phyloP scores from a whole-genome alignment of 2,329 filamentous ascomycete genomes.

The Tolypocladium capitatum region DNA sequence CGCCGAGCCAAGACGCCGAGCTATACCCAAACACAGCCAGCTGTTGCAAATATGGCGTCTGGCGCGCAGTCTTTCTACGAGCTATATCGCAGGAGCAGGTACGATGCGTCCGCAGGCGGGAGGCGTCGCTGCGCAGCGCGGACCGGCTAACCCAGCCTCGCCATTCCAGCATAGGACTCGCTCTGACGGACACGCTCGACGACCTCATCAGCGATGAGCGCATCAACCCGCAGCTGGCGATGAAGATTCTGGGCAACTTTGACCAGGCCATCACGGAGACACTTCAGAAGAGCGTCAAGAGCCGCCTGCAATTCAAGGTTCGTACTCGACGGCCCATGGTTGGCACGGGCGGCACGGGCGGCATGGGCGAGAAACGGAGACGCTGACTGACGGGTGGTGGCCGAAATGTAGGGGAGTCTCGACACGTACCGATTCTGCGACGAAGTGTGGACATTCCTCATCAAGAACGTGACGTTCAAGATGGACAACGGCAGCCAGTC shows the following conservation, averaged over 20 bases:
- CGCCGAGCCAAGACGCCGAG: too few relatives aligned
- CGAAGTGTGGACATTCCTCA: conserved; percentile 98
- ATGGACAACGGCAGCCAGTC: conserved; percentile 66
- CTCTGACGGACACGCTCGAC: conserved; percentile 92
- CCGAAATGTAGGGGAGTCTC: conserved; percentile 60
- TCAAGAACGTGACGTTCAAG: conserved; percentile 98
- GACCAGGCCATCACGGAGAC: conserved; percentile 88
- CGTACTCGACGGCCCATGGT: conserved; percentile 6
- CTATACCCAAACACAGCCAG: neutral
- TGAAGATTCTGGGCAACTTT: conserved; percentile 96
- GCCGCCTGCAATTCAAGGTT: conserved; percentile 90
- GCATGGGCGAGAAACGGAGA: too few relatives aligned
- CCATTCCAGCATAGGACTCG: conserved; percentile 65
- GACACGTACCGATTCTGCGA: conserved; percentile 99
- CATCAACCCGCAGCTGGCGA: conserved; percentile 94
- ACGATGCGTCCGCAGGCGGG: conserved; percentile 16
- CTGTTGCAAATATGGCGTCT: conserved; percentile 27
- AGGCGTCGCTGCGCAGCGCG: neutral
- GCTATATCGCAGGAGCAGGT: conserved; percentile 98
- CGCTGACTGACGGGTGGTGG: neutral
- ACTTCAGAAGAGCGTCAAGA: conserved; percentile 82
- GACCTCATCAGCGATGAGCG: conserved; percentile 87
- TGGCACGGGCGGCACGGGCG: too few relatives aligned
- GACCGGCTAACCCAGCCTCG: conserved; percentile 1
- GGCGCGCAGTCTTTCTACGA: conserved; percentile 62